These are phyloP conservation scores for Penicillium ucsense DNA, from an alignment of 495 filamentous ascomycete genomes.

Conservation along the genomic window DNA sequence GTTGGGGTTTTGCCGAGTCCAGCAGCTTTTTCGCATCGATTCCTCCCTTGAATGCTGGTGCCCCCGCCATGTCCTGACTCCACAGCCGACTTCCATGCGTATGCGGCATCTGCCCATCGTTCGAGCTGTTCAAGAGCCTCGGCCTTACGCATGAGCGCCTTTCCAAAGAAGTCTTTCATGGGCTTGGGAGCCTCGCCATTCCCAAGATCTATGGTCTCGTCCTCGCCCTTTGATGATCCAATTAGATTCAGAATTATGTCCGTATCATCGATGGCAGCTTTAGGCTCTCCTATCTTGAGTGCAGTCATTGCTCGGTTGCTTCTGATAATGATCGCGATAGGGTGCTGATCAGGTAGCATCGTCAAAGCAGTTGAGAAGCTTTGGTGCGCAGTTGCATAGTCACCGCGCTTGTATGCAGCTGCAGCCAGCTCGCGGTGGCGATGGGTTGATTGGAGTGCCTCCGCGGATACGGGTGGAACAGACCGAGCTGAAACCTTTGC, in stretches of 20 bases:
- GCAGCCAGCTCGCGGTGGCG: conserved; percentile 70
- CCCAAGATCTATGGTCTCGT: conserved; percentile 64
- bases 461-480: conserved; percentile 57
- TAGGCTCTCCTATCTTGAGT: conserved; percentile 82
- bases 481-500: conserved; percentile 47
- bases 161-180: conserved; percentile 88
- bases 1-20: conserved; percentile 42
- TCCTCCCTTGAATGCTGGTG: conserved; percentile 74
- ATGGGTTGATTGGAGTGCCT: conserved; percentile 61
- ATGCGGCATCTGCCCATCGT: conserved; percentile 76
- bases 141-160: conserved; percentile 87
- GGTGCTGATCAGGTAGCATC: conserved; percentile 69
- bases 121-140: conserved; percentile 94
- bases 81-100: conserved; percentile 72
- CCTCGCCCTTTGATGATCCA: conserved; percentile 65
- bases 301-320: conserved; percentile 87
- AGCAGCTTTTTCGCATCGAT: conserved; percentile 80
- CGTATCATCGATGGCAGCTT: conserved; percentile 71
- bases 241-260: conserved; percentile 74
- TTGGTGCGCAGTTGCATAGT: conserved; percentile 76
- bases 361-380: conserved; percentile 69
- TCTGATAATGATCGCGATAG: conserved; percentile 72
- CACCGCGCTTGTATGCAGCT: conserved; percentile 85
- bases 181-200: conserved; percentile 59
- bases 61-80: conserved; percentile 75